Evolutionary conservation across 176 grass and related monocot species (phyloP), one percentile per base, ranked within the genome.

Genomic region (Bolboschoenus planiculmis): DNA sequence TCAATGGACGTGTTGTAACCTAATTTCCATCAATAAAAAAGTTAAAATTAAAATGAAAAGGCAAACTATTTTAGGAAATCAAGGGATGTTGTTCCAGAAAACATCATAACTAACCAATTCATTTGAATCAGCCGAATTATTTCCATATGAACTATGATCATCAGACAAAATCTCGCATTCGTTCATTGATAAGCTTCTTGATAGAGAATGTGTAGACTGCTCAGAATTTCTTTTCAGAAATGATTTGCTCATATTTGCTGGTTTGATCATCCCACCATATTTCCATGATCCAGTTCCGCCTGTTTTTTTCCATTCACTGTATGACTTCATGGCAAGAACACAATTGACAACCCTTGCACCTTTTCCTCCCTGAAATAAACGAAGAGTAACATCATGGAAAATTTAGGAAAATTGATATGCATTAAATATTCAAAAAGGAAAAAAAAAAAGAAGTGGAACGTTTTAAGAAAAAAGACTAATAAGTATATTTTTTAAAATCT

Each of bases 291-390:
- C 96, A 24, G 85, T 89, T 31, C 93, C 91, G 53, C 96, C 96
- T 68, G 85, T 90, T 93, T 95, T 91, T 65, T 99, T 99, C 96
- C 96, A 99, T 63, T 93, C 96, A 34, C 89, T 85, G 68, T 93
- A 99, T 46, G 93, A 95, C 56, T 91, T 95, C 79, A 99, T 85
- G 73, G 93, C 91, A 75, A 99, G 90, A 59, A 95, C 93, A 35
- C 96, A 95, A 75, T 99, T 90, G 75, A 99, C 93, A 84, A 95
- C 91, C 87, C 96, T 91, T 54, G 87, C 86, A 87, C 93, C 91
- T 89, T 99, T 99, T 66, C 96, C 96, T 93, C 96, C 96, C 96
- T 99, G 86, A 80, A 60, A 85, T 34, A 20, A 73, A 44, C 26
- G 40, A 44, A 46, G n/a, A 26, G 37, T 46, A 8, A 46, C 1